Evolutionary conservation across 179 eudicot genomes (phyloP).

Genomic region (Heliamphora pulchella): DNA sequence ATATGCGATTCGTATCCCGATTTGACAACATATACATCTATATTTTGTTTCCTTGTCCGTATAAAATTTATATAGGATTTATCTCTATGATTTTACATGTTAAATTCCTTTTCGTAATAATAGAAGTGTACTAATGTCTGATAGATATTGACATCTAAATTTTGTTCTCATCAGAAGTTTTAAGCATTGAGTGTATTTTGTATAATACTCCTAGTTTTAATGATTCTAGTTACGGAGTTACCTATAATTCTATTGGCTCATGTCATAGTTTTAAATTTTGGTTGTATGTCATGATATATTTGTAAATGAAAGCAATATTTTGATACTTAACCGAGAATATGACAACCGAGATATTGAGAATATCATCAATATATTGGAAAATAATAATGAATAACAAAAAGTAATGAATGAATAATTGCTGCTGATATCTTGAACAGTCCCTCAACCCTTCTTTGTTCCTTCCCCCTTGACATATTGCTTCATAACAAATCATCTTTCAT

Average conservation of each 20-base stretch:
- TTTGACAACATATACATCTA: not conserved
- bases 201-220: not conserved
- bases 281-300: not conserved
- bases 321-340: not conserved
- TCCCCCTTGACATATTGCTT: not conserved
- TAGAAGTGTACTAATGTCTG: not conserved
- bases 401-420: too few relatives aligned
- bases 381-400: not conserved
- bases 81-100: not conserved
- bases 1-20: not conserved
- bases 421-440: not conserved
- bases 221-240: not conserved
- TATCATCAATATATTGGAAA: not conserved
- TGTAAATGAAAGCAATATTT: not conserved
- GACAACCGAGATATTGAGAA: not conserved
- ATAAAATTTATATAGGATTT: not conserved
- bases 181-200: not conserved
- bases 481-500: not conserved
- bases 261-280: not conserved
- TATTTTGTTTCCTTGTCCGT: slow-evolving; percentile 7
- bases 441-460: not conserved
- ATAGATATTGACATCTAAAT: not conserved
- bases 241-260: not conserved
- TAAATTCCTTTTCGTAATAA: not conserved
- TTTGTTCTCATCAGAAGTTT: not conserved